Percentiles rank a stretch among this genome's conserved stretches.
Evolutionary conservation across 768 basidiomycete species (phyloP).

Genomic region (Naganishia friedmannii): DNA sequence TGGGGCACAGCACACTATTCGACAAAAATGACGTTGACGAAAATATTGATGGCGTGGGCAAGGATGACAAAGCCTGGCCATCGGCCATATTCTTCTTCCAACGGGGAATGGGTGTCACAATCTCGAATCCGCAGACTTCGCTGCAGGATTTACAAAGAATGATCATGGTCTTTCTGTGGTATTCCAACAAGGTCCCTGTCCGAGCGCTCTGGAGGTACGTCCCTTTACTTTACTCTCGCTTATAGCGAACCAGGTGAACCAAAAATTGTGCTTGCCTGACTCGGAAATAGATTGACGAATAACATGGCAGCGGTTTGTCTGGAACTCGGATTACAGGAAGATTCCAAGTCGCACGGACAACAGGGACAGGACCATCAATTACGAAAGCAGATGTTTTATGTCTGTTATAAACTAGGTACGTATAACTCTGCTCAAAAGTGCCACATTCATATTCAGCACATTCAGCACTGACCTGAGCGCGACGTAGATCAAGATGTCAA

Average conservation of each 20-base stretch:
- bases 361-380: neutral
- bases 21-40: slow-evolving; percentile 3
- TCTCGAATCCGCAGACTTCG: neutral
- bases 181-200: slow-evolving; percentile 1
- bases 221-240: neutral
- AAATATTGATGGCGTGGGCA: slow-evolving; percentile 8
- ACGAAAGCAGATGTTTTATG: slow-evolving; percentile 7
- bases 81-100: slow-evolving; percentile 6
- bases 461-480: neutral
- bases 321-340: slow-evolving; percentile 1
- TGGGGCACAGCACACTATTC: slow-evolving; percentile 17
- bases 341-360: neutral
- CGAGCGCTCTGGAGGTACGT: slow-evolving; percentile 5
- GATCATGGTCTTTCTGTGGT: slow-evolving; percentile 15
- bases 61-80: neutral
- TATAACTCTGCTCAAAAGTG: neutral
- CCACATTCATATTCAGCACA: no score
- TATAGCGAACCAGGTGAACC: neutral
- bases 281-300: neutral
- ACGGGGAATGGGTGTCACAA: neutral
- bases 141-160: slow-evolving; percentile 10
- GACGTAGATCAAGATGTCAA: neutral
- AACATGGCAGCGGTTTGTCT: slow-evolving; percentile 3
- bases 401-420: slow-evolving; percentile 19
- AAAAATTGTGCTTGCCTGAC: neutral